Evolutionary conservation across 1,284 basidiomycete genomes (phyloP).

Genomic region (Melampsora abietis-canadensis): DNA sequence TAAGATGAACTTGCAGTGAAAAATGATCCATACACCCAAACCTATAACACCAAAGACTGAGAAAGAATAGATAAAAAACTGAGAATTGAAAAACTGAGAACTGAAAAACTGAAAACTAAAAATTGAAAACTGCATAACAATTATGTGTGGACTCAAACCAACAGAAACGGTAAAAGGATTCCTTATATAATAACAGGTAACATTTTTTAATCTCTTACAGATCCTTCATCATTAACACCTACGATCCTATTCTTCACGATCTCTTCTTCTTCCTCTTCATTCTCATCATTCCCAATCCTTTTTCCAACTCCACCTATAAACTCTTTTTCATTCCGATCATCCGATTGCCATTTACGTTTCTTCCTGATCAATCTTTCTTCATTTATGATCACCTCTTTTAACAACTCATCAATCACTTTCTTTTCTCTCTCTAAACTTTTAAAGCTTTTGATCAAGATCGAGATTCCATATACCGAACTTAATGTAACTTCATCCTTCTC

Average conservation of each 20-base stretch:
- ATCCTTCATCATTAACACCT: slow-evolving; percentile 5
- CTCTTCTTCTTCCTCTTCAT: slow-evolving; percentile 5
- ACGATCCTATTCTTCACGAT: background rate
- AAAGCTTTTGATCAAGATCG: background rate
- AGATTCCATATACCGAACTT: background rate
- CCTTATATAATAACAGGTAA: background rate
- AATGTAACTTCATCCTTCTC: background rate
- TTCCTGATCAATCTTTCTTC: background rate
- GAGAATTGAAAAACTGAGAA: background rate
- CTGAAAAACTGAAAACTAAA: background rate
- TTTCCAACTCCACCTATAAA: too few relatives aligned
- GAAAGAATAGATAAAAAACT: background rate
- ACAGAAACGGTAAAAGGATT: background rate
- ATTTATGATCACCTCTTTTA: background rate
- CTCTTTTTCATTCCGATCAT: background rate
- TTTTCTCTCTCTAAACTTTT: background rate
- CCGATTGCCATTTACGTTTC: background rate
- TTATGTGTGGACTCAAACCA: background rate
- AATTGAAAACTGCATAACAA: background rate
- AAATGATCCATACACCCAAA: too few relatives aligned
- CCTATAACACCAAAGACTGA: too few relatives aligned
- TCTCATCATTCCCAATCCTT: background rate
- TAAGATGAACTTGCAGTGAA: too few relatives aligned
- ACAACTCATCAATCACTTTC: background rate
- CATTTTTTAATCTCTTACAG: background rate